Evolutionary conservation across 768 basidiomycete species (phyloP), one percentile per base, ranked within the genome.

Genomic region (Podaxis sp.): DNA sequence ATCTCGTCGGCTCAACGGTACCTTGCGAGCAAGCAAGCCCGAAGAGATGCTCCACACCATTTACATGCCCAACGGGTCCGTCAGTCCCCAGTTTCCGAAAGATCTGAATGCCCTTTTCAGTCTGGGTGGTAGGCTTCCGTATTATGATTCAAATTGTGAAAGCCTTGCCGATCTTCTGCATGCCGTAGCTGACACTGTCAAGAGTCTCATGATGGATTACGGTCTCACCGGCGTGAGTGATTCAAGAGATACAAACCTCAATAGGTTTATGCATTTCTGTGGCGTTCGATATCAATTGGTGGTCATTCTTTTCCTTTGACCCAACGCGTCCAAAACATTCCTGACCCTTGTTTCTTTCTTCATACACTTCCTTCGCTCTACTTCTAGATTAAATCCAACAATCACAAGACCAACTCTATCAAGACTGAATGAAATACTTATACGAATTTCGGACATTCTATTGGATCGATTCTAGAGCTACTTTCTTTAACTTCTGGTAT

Each of bases 221-320:
- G 71, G 67, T 48, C 62, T 79, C 11, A 65, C 68, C 9, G 74
- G 74, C 32, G 64, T 76, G 5, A 73, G 75, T 0, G 77, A 77
- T 11, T 71, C 71, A 23, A 72, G 77, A 50, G 79, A 81, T 36
- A 68, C 69, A n/a, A 85, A 85, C 63, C 67, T 85, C 61, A 87
- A 86, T 63, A 67, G 70, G 32, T 77, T 87, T 68, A 81, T 86
- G 76, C 80, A 79, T 56, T 82, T 83, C 67, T 80, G 78, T 61
- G 83, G 84, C 4, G 76, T 85, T n/a, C 71, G 74, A 63, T 85
- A 84, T 66, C 82, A 82, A 71, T 75, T 83, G 80, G 84, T 84
- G 69, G 71, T 38, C 74, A 59, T 56, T 61, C 51, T 38, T 63
- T 53, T 47, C 13, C 61, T 62, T 51, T 40, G 32, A 32, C 32